Percentiles rank a stretch among this genome's conserved stretches.
These are phyloP conservation scores for Calendula officinalis DNA, from an alignment of 129 eudicot species.

Conservation along the genomic window DNA sequence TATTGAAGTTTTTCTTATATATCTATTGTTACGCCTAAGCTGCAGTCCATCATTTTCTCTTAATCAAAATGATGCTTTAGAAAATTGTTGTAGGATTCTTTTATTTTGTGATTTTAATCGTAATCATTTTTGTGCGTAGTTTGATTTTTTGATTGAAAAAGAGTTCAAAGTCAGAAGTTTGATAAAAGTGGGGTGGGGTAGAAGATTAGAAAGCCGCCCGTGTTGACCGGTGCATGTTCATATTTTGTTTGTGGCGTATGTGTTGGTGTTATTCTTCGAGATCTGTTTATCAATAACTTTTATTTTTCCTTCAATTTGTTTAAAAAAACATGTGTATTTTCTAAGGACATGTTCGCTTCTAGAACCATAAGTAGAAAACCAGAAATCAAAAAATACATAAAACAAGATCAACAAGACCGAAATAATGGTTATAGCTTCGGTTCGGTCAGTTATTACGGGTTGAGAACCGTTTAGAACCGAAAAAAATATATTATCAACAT, in stretches of 20 bases:
- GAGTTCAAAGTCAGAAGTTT: slow-evolving; percentile 20
- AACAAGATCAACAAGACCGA: no score
- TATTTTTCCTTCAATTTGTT: neutral
- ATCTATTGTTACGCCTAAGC: no score
- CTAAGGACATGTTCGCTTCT: no score
- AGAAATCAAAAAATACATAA: no score
- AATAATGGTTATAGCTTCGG: no score
- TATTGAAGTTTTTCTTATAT: no score
- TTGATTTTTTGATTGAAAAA: neutral
- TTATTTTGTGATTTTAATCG: neutral
- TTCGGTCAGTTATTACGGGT: no score
- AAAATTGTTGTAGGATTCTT: neutral
- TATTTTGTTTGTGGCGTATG: neutral
- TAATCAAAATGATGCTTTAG: no score
- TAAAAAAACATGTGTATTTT: neutral
- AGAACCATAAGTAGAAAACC: no score
- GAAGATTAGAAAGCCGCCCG: slow-evolving; percentile 32
- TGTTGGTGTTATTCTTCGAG: slow-evolving; percentile 16
- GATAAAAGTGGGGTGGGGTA: slow-evolving; percentile 20
- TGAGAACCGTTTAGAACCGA: no score
- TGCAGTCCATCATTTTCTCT: no score
- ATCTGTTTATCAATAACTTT: neutral
- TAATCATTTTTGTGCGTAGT: neutral
- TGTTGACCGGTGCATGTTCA: slow-evolving; percentile 28
- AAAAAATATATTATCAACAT: no score